Base-by-base conservation (phyloP, 2,329 filamentous ascomycete genomes). In the Fusarium musae region DNA sequence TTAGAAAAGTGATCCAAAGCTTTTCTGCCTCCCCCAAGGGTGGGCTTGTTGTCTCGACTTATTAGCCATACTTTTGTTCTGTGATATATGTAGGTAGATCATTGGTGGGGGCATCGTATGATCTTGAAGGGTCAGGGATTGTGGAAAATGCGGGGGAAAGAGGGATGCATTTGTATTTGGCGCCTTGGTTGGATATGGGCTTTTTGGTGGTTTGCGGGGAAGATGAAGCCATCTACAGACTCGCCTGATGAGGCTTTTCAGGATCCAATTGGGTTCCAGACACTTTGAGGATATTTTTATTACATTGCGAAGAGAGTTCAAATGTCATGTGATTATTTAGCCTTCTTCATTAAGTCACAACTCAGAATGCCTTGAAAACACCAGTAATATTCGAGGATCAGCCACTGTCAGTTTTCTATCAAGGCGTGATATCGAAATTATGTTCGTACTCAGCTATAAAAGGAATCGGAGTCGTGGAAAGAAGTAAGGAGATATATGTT, bases 181-280 rank as follows among this genome's bases (percentile, higher is more conserved):
- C 36, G 42, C 39, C 5, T 52, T 40, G 13, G 30, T 49, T 37
- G 39, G 10, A 47, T 57, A 44, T 44, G 30, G 23, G 36, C 54
- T 58, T 34, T 44, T 23, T 11, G 26, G 26, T 43, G 5, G 39
- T 46, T 44, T 54, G 53, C 43, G 59, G 52, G 56, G 46, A 52
- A 54, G 34, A 28, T 66, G 66, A 70, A 37, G 65, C 39, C 37
- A 70, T 73, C 40, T 12, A 56, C 23, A 56, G 15, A 8, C 6
- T 26, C 37, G 19, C 17, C 46, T 52, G 40, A 58, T n/a, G 30
- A 28, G 39, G 39, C 54, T 47, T 36, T 39, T 28, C 17, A 12
- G 26, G 36, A 47, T 34, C n/a, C 26, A 47, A 47, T 47, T 30
- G 44, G 13, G 6, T 47, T n/a, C 26, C 44, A 11, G 19, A 47